Evolutionary conservation across 1,284 basidiomycete species (phyloP), one percentile per base, ranked within the genome.

Genomic region (Pascua guehoae): DNA sequence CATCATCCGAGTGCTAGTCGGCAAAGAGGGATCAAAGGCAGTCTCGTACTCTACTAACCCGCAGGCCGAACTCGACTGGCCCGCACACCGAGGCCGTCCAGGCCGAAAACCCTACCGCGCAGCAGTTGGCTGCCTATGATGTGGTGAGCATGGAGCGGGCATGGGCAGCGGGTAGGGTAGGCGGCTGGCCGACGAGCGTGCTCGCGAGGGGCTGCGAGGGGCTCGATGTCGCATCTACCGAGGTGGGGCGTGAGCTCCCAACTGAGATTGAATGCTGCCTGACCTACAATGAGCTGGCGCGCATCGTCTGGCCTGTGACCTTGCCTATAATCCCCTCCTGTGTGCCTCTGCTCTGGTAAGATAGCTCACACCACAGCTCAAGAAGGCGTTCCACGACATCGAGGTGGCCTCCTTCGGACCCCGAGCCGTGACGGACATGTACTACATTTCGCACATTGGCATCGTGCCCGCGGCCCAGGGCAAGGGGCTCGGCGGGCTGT

Each of bases 401-500:
- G 56, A 56, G 43, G 41, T 39, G 32, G 40, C 38, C 15, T 55
- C 59, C 12, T 57, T 57, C 41, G 55, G 55, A 15, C 41, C 46
- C 1, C 40, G 41, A 18, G 43, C 50, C 42, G 46, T 61, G 37
- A 61, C 59, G 8, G 43, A 54, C 49, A 54, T 45, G 16, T 54
- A 45, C 43, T 61, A 57, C 56, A 45, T 61, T 49, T 54, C 52
- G 32, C 55, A 61, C 50, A 24, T 61, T 5, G 52, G 49, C 32
- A 45, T 51, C 2, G n/a, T 18, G 37, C 52, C 49, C 8, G 32
- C 15, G 1, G 42, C 32, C 49, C 51, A 56, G 47, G 46, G 55
- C 16, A 37, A 43, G 42, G 59, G 59, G 1, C 39, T 57, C 32
- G 59, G 41, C 16, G n/a, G 41, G 12, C 52, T 47, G 17, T 40